phyloP scores from a whole-genome alignment of 1,284 basidiomycete species.

The Ganoderma leucocontextum region DNA sequence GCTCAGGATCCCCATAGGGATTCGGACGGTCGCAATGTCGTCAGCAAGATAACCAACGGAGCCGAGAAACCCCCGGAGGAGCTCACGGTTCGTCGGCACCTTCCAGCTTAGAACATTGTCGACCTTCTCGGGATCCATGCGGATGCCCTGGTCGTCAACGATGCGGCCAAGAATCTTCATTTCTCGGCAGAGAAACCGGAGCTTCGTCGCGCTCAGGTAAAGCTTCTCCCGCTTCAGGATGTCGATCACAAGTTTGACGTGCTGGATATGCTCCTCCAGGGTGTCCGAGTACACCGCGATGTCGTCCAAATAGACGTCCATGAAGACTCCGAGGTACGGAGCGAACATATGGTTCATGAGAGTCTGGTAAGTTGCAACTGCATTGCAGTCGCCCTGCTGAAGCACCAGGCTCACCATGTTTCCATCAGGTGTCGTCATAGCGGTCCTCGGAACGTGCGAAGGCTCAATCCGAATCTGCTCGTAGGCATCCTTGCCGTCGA shows the following conservation, averaged over 20 bases:
- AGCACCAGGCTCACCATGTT: slow-evolving; percentile 37
- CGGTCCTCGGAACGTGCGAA: slow-evolving; percentile 9
- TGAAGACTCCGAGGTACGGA: slow-evolving; percentile 29
- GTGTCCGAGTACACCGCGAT: slow-evolving; percentile 25
- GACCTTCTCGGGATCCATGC: slow-evolving; percentile 36
- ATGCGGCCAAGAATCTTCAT: slow-evolving; percentile 43
- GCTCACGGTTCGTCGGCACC: slow-evolving; percentile 30
- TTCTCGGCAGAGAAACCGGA: slow-evolving; percentile 36
- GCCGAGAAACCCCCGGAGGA: slow-evolving; percentile 37
- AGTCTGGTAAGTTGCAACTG: slow-evolving; percentile 34
- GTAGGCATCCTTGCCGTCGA: slow-evolving; percentile 14
- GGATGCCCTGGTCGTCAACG: slow-evolving; percentile 40
- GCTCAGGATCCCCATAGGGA: slow-evolving; percentile 34
- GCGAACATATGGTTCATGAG: slow-evolving; percentile 11
- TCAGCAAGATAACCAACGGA: slow-evolving; percentile 35
- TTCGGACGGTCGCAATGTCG: slow-evolving; percentile 23
- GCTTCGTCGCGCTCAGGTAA: slow-evolving; percentile 38
- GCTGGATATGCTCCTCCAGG: slow-evolving; percentile 38
- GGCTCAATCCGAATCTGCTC: slow-evolving; percentile 23
- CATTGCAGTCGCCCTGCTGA: slow-evolving; percentile 49
- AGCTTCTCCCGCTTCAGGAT: slow-evolving; percentile 36
- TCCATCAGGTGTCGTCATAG: slow-evolving; percentile 37
- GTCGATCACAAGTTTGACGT: slow-evolving; percentile 36
- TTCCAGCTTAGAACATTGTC: slow-evolving; percentile 43
- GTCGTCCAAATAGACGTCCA: slow-evolving; percentile 30